Base-by-base conservation (phyloP, 1,284 basidiomycete genomes). In the Cerioporus squamosus region DNA sequence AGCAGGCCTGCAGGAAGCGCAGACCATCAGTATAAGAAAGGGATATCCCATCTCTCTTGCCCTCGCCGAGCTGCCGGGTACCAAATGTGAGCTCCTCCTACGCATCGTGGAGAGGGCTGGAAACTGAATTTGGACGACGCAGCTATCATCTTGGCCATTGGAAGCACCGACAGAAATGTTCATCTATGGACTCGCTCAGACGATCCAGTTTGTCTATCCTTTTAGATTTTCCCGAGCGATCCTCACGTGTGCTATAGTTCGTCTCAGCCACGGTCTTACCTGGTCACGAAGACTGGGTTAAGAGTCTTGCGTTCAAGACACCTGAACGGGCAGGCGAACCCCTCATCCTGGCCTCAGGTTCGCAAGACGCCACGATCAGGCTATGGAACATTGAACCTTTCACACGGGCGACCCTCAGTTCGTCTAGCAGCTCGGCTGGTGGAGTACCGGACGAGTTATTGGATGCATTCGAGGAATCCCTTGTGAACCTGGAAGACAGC, bases 281-380 rank as follows among this genome's bases (percentile, higher is more conserved):
- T 36, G 95, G 95, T 0, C 95, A 98, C 69, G 92, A 97, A 78
- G 95, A 98, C 71, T 98, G 95, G 95, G 82, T 97, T 50, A 86
- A 90, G 61, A 82, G 85, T 60, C 81, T 98, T 24, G 81, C 88
- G 2, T 93, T 97, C 72, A 81, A 81, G 26, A 44, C 67, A 2
- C 72, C 77, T 10, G 48, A 59, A 12, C 51, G 62, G 40, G 60
- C 69, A 8, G 70, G 70, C 9, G 74, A 80, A 46, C 72, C 79
- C 18, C 76, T 87, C 24, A 64, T 86, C 1, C 80, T 98, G 18
- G 94, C 96, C 1, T 95, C 94, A 15, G 96, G 94, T 1, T 94
- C 94, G 3, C 95, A 97, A 75, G 96, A 98, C 72, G 86, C 87
- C 17, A 95, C 93, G 39, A 91, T 97, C 54, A 87, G 95, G 36